phyloP scores from a whole-genome alignment of 768 basidiomycete species.

The Ramaria sp. region DNA sequence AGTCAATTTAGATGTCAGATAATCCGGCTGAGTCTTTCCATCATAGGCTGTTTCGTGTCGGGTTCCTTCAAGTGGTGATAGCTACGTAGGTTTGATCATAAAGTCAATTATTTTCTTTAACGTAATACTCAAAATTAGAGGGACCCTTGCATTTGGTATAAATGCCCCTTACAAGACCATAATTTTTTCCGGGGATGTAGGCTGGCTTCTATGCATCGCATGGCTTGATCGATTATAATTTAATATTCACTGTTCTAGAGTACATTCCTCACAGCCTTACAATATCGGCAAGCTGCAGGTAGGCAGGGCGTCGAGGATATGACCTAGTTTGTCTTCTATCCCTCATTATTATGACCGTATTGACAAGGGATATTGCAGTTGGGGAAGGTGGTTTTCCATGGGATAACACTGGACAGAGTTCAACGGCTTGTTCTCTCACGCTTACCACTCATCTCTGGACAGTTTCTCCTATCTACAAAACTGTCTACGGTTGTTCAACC shows the following conservation, averaged over 20 bases:
- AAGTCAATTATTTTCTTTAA: neutral
- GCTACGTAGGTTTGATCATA: conserved; percentile 32
- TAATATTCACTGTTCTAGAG: neutral
- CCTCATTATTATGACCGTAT: neutral
- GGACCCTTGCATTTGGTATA: conserved; percentile 64
- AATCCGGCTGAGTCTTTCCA: neutral
- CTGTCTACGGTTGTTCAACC: conserved; percentile 54
- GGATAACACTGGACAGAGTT: conserved; percentile 50
- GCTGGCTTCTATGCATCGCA: neutral
- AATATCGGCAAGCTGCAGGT: conserved; percentile 69
- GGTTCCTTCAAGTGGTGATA: conserved; percentile 54
- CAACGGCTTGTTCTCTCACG: conserved; percentile 54
- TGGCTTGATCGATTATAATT: too few relatives aligned
- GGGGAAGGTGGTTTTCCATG: conserved; percentile 67
- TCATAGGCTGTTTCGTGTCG: conserved; percentile 46
- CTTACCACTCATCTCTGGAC: conserved; percentile 49
- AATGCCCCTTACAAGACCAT: conserved; percentile 63
- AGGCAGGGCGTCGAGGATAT: conserved; percentile 65
- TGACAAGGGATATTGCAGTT: conserved; percentile 15
- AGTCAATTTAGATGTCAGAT: neutral
- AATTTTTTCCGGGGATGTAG: conserved; percentile 45
- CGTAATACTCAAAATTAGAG: conserved; percentile 18
- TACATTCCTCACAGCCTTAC: neutral
- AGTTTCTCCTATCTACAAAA: conserved; percentile 59
- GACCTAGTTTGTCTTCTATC: conserved; percentile 28